Percentiles rank a stretch among this genome's conserved stretches.
Conservation (phyloP, 2,329 filamentous ascomycete species). For the Proliferodiscus dingleyae region DNA sequence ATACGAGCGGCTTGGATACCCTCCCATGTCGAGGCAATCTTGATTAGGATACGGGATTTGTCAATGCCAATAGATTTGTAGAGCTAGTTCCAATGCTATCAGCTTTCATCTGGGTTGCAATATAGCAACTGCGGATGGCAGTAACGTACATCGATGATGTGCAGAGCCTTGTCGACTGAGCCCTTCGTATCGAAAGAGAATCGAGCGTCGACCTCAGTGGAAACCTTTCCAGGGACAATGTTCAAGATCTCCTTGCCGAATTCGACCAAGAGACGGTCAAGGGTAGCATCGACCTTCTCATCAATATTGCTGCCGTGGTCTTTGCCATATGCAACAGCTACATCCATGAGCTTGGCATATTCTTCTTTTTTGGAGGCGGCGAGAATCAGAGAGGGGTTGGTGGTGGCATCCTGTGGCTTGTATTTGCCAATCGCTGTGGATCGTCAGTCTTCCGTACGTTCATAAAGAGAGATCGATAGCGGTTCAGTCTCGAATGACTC, state of each 20-base stretch:
- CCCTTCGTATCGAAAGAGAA: slow-evolving; percentile 94
- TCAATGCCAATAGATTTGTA: slow-evolving; percentile 88
- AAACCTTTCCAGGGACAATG: slow-evolving; percentile 97
- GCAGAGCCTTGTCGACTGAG: slow-evolving; percentile 90
- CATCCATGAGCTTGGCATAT: slow-evolving; percentile 88
- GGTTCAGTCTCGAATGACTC: neutral
- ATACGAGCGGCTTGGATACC: slow-evolving; percentile 98
- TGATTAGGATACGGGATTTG: slow-evolving; percentile 96
- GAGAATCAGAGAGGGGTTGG: slow-evolving; percentile 98
- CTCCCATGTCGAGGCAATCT: slow-evolving; percentile 99
- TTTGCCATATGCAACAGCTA: slow-evolving; percentile 83
- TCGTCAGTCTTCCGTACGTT: slow-evolving; percentile 13
- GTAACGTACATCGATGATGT: slow-evolving; percentile 81
- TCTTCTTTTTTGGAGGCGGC: slow-evolving; percentile 97
- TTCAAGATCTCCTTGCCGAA: slow-evolving; percentile 97
- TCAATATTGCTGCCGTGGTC: slow-evolving; percentile 62
- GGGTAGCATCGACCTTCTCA: slow-evolving; percentile 79
- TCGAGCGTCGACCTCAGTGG: slow-evolving; percentile 93
- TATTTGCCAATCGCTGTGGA: slow-evolving; percentile 89
- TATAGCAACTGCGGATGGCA: neutral
- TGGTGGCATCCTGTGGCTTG: slow-evolving; percentile 99
- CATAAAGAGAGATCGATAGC: slow-evolving; percentile 3
- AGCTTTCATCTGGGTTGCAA: neutral
- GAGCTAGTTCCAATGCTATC: slow-evolving; percentile 56
- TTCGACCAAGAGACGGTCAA: slow-evolving; percentile 93